These are phyloP conservation scores for Davidsoniella neocaledoniae DNA, from an alignment of 2,329 filamentous ascomycete genomes.

Conservation along the genomic window DNA sequence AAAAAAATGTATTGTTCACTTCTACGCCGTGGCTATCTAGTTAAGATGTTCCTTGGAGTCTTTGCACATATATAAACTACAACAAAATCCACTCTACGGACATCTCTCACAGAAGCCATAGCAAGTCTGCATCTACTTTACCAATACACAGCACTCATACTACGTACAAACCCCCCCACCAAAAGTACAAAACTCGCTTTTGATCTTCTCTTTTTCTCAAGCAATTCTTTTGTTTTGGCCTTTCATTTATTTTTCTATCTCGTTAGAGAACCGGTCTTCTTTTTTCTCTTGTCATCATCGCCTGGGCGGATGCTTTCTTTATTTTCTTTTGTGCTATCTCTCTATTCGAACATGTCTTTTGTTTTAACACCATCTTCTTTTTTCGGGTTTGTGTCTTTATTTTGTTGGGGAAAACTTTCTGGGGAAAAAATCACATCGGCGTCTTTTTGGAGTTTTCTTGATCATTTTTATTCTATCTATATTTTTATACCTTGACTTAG, in stretches of 20 bases:
- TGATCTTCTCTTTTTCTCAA: background rate
- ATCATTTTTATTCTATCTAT: background rate
- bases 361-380: background rate
- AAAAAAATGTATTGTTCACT: too few relatives aligned
- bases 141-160: background rate
- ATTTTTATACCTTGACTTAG: background rate
- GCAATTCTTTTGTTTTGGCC: background rate
- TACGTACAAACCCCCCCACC: background rate
- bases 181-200: background rate
- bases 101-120: too few relatives aligned
- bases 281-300: background rate
- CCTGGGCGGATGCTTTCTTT: background rate
- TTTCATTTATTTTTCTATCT: conserved; percentile 2
- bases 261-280: conserved; percentile 1
- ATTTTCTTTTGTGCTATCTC: background rate
- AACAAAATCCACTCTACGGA: too few relatives aligned
- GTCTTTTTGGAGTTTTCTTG: background rate
- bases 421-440: background rate
- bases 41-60: background rate
- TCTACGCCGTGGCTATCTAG: too few relatives aligned
- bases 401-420: background rate
- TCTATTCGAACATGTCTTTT: conserved; percentile 2
- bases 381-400: background rate
- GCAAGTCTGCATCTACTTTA: too few relatives aligned
- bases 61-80: background rate